These are phyloP conservation scores for Boechera retrofracta DNA, from an alignment of 345 rosid species.

Conservation along the genomic window DNA sequence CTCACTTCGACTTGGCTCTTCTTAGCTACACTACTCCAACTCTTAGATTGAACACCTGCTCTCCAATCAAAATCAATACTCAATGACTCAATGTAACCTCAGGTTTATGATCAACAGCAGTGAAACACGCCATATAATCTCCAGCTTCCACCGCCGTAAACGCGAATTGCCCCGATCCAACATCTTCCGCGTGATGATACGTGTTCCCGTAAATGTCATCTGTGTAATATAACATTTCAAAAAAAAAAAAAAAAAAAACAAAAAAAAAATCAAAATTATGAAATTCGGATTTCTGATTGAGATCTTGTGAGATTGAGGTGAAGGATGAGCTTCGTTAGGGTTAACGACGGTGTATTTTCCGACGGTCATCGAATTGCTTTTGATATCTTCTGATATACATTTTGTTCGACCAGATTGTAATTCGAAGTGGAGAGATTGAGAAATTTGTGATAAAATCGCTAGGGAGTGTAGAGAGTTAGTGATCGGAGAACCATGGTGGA, in stretches of 20 bases:
- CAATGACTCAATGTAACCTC: slow-evolving; percentile 50
- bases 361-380: slow-evolving; percentile 81
- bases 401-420: slow-evolving; percentile 77
- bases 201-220: slow-evolving; percentile 83
- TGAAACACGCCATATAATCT: slow-evolving; percentile 85
- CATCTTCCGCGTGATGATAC: slow-evolving; percentile 69
- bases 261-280: background rate
- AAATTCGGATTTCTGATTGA: slow-evolving; percentile 51
- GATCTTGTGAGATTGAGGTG: slow-evolving; percentile 75
- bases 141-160: slow-evolving; percentile 85
- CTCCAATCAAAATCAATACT: slow-evolving; percentile 91
- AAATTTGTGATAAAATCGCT: slow-evolving; percentile 38
- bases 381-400: slow-evolving; percentile 90
- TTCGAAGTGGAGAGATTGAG: slow-evolving; percentile 76
- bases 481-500: slow-evolving; percentile 47
- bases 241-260: too few species aligned
- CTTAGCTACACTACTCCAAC: slow-evolving; percentile 88
- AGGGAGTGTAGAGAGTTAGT: slow-evolving; percentile 10
- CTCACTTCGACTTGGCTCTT: slow-evolving; percentile 88
- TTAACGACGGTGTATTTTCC: slow-evolving; percentile 85
- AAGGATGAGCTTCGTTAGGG: slow-evolving; percentile 66
- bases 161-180: slow-evolving; percentile 81
- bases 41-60: slow-evolving; percentile 79
- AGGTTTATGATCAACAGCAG: slow-evolving; percentile 67
- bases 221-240: slow-evolving; percentile 27